Evolutionary conservation across 805 yeast genomes (phyloP).

Genomic region (Ascoidea rubescens): DNA sequence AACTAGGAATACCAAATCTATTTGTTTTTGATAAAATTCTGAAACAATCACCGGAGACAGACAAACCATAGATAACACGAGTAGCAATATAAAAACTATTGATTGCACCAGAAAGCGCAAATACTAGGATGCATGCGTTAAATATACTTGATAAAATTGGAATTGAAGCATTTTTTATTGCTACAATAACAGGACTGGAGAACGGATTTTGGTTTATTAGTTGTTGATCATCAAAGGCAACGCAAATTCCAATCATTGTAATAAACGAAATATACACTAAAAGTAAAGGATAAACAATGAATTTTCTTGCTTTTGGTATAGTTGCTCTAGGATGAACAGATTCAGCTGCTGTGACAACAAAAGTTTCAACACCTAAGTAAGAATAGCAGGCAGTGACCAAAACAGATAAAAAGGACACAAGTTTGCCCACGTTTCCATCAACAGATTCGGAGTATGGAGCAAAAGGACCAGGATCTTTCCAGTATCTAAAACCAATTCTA

Average conservation of each 20-base stretch:
- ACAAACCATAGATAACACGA: conserved; percentile 27
- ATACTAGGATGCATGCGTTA: conserved; percentile 33
- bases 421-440: conserved; percentile 31
- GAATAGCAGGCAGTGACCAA: conserved; percentile 39
- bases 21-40: conserved; percentile 25
- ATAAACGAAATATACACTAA: conserved; percentile 38
- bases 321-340: conserved; percentile 31
- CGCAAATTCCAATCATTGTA: conserved; percentile 43
- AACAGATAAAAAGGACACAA: conserved; percentile 37
- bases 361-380: conserved; percentile 34
- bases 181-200: conserved; percentile 36
- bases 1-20: conserved; percentile 30
- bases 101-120: conserved; percentile 27
- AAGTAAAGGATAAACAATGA: conserved; percentile 40
- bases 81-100: conserved; percentile 32
- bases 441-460: conserved; percentile 21
- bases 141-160: conserved; percentile 32
- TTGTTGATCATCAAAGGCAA: conserved; percentile 31
- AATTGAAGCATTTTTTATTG: conserved; percentile 33
- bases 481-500: conserved; percentile 24
- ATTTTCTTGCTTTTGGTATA: conserved; percentile 37
- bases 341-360: conserved; percentile 36
- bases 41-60: conserved; percentile 32
- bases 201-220: conserved; percentile 25
- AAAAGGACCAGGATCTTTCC: conserved; percentile 30